Base-by-base conservation (phyloP, 1,139 yeast genomes). In the Hansenula anomala region DNA sequence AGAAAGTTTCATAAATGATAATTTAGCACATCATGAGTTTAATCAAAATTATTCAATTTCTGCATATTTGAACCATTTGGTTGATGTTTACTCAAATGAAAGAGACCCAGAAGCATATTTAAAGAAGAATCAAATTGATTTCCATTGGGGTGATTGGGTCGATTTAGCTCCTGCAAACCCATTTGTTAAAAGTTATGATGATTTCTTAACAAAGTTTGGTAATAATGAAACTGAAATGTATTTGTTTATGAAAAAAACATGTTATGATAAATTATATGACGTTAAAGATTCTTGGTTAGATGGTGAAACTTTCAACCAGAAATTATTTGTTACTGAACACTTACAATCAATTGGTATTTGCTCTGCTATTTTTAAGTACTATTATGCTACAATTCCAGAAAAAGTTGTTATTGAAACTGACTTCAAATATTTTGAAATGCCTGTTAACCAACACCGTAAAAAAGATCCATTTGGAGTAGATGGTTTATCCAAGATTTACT, bases 121-220 rank as follows among this genome's bases (percentile, higher is more conserved):
- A 11, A 3, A 27, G 16, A 14, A 34, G 1, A 35, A 49, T 28
- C 37, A 41, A 15, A 35, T 48, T 10, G 43, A 39, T 9, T 56
- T 56, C 41, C 58, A 56, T 37, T 56, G 59, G 60, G 51, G 49
- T 30, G 59, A 56, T 35, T 56, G 60, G 59, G 46, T 45, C n/a
- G 59, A 56, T 36, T 33, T 49, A 4, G 38, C 47, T 4, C 52
- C 52, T 11, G 56, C 56, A 3, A 45, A 46, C 22, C 47, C 58
- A 13, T 54, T 52, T 37, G 47, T 48, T 23, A 28, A 47, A 7
- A 43, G 52, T 3, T 50, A 53, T 34, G 41, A 47, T 16, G 33
- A 39, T 2, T 28, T 54, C 2, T 17, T 47, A 4, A 26, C 37
- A 2, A 40, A 43, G 6, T 43, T 46, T 27, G 30, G 39, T 15